Percentiles rank a stretch among this genome's conserved stretches.
Conservation (phyloP, 2,329 filamentous ascomycete genomes). For the Nemania abortiva region DNA sequence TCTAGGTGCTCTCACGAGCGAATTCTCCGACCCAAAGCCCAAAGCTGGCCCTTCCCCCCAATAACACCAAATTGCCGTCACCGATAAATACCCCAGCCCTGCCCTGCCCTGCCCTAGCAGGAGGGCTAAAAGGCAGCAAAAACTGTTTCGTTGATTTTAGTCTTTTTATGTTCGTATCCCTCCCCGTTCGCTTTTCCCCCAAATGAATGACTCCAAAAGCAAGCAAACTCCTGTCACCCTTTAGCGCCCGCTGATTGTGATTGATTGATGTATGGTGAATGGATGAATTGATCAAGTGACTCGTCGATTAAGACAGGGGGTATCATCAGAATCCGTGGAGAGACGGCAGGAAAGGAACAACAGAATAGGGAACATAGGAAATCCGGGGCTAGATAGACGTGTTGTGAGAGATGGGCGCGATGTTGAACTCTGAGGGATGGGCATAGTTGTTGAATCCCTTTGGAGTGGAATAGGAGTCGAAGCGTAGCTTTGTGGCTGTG, state of each 20-base stretch:
- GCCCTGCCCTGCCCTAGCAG: background rate
- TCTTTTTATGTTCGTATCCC: slow-evolving; percentile 11
- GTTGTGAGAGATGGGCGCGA: too few species aligned
- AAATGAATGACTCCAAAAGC: background rate
- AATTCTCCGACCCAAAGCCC: background rate
- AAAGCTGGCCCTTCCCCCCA: background rate
- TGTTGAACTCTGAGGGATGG: too few species aligned
- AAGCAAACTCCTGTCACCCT: slow-evolving; percentile 16
- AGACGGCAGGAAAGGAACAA: slow-evolving; percentile 1
- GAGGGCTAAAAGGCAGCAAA: background rate
- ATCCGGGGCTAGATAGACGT: background rate
- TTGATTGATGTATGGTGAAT: background rate
- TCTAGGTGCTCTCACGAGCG: background rate
- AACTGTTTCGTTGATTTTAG: slow-evolving; percentile 22
- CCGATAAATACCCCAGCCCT: background rate
- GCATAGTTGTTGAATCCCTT: too few species aligned
- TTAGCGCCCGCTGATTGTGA: slow-evolving; percentile 33
- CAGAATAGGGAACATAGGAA: background rate
- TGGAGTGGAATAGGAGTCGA: too few species aligned
- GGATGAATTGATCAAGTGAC: background rate
- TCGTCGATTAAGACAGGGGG: slow-evolving; percentile 28
- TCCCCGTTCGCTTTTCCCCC: background rate
- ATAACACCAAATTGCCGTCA: background rate
- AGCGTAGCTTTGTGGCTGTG: too few species aligned
- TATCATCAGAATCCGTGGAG: slow-evolving; percentile 32